Percentiles rank a stretch among this genome's conserved stretches.
Conservation (phyloP, 768 basidiomycete genomes). For the Podaxis sp. region DNA sequence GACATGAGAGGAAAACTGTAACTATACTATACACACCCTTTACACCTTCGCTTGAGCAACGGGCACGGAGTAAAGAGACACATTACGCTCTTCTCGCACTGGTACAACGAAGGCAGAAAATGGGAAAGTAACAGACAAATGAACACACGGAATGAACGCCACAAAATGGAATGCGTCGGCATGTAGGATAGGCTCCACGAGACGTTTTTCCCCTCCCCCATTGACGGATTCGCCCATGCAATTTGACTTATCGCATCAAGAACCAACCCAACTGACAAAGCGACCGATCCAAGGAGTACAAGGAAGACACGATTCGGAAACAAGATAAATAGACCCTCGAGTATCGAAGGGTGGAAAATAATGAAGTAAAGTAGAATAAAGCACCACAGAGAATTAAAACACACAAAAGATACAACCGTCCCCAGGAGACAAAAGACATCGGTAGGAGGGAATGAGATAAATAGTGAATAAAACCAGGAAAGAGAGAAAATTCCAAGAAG, state of each 20-base stretch:
- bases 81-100: background rate
- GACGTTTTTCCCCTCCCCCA: background rate
- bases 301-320: background rate
- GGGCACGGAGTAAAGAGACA: background rate
- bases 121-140: background rate
- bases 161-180: background rate
- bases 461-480: background rate
- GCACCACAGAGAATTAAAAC: conserved; percentile 1
- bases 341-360: background rate
- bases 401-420: conserved; percentile 2
- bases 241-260: background rate
- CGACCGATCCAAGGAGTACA: background rate
- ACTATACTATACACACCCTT: conserved; percentile 2
- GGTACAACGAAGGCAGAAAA: background rate
- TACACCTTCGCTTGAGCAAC: background rate
- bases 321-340: background rate
- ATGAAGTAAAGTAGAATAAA: background rate
- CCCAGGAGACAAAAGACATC: background rate
- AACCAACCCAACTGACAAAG: background rate
- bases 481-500: conserved; percentile 1
- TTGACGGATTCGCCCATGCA: background rate
- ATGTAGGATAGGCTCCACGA: background rate
- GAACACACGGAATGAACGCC: background rate
- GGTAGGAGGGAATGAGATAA: background rate
- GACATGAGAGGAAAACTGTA: background rate